Evolutionary conservation across 805 yeast genomes (phyloP).

Genomic region (Candida endomychidarum): DNA sequence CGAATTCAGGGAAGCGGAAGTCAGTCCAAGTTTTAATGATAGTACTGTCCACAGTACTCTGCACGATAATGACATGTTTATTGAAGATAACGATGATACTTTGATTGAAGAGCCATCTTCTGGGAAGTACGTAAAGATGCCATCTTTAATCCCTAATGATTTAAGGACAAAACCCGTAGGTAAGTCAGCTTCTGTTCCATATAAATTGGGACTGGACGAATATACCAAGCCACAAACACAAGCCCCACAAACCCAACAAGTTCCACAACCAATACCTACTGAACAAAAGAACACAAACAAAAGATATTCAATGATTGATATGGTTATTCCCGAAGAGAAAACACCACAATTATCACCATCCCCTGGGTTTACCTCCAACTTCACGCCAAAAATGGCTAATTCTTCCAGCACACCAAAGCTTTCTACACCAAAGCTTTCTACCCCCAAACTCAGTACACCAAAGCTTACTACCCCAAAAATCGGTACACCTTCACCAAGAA

Average conservation of each 20-base stretch:
- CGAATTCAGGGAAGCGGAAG: neutral
- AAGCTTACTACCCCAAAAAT: conserved; percentile 7
- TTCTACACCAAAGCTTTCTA: conserved; percentile 1
- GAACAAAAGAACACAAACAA: neutral
- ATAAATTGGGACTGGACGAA: neutral
- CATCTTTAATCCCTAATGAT: conserved; percentile 15
- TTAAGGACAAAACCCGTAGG: conserved; percentile 1
- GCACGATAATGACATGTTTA: conserved; percentile 9
- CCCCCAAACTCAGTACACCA: conserved; percentile 4
- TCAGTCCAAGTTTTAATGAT: conserved; percentile 11
- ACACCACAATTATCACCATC: conserved; percentile 4
- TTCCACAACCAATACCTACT: neutral
- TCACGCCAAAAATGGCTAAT: conserved; percentile 4
- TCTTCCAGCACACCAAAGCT: neutral
- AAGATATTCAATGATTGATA: conserved; percentile 9
- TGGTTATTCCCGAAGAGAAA: conserved; percentile 7
- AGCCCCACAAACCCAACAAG: no score
- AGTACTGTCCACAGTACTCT: conserved; percentile 12
- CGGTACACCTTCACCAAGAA: conserved; percentile 16
- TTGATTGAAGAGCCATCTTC: conserved; percentile 20
- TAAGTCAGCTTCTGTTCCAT: no score
- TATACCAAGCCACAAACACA: no score
- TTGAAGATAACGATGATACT: conserved; percentile 25
- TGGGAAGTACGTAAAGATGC: conserved; percentile 15
- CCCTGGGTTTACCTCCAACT: neutral